Base-by-base conservation (phyloP, 1,139 yeast species). In the Meyerozyma sp. region DNA sequence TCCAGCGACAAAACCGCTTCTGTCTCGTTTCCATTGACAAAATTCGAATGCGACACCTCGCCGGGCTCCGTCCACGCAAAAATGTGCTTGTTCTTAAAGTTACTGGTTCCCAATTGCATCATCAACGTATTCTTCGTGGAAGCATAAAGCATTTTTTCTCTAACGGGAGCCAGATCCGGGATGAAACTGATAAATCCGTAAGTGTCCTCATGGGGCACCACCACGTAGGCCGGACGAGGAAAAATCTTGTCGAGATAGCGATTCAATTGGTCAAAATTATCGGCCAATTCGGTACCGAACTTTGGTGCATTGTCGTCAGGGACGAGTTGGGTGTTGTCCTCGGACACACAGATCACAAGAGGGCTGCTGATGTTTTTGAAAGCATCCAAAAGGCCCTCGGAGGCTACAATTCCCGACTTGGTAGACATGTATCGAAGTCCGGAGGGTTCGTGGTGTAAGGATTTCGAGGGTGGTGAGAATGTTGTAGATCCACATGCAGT, bases 71-170 rank as follows among this genome's bases (percentile, higher is more conserved):
- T 56, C 82, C 87, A 75, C 65, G 80, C 70, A 66, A 82, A 53
- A 58, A 64, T 54, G 60, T 79, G 57, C 32, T 65, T 63, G 41
- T 81, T 75, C 29, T 74, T 66, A 57, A 90, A 81, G 43, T 73
- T 67, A 50, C 78, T 81, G 5, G 84, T 66, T 2, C 95, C 95
- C 42, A 93, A 70, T 49, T 84, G 82, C 49, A 85, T 78, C 42
- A 86, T 65, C 40, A 93, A 65, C 1, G 94, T 81, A 57, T 81
- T 84, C 51, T 88, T 88, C 16, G 95, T 83, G 3, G 96, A 85
- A 3, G 98, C 98, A 62, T 91, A 94, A 44, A 93, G 73, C 98
- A 93, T 93, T 61, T 93, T 93, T 46, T 79, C 77, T 47, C 91
- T 77, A 30, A 93, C 91, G 7, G 84, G 82, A 10, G 97, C 90